These are phyloP conservation scores for Nepenthes gracilis DNA, from an alignment of 148 eudicot genomes.

Conservation along the genomic window DNA sequence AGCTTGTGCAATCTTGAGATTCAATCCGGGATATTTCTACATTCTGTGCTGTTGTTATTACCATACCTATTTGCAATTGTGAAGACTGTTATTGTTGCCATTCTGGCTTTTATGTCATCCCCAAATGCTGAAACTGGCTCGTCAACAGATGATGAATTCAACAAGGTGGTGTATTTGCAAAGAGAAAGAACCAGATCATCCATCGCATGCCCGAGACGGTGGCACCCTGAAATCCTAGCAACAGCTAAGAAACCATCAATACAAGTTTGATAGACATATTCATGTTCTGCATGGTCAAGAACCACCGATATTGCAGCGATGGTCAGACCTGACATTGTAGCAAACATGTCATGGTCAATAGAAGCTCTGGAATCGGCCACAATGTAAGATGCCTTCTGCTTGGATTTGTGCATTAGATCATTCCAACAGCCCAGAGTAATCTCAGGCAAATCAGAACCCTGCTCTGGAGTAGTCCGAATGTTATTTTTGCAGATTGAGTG, in stretches of 20 bases:
- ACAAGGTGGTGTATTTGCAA: slow-evolving; percentile 75
- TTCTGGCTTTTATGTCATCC: slow-evolving; percentile 72
- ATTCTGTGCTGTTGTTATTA: slow-evolving; percentile 71
- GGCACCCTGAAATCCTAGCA: slow-evolving; percentile 75
- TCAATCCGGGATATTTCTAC: slow-evolving; percentile 85
- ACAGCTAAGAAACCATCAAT: slow-evolving; percentile 82
- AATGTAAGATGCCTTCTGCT: slow-evolving; percentile 54
- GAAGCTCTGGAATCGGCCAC: slow-evolving; percentile 56
- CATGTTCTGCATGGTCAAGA: slow-evolving; percentile 81
- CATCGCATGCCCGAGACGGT: slow-evolving; percentile 64
- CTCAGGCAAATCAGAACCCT: slow-evolving; percentile 50
- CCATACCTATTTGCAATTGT: slow-evolving; percentile 84
- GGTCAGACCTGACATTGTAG: slow-evolving; percentile 84
- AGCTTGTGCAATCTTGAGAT: slow-evolving; percentile 70
- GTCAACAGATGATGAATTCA: slow-evolving; percentile 61
- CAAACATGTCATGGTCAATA: slow-evolving; percentile 85
- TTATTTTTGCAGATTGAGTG: slow-evolving; percentile 74
- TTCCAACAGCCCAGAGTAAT: slow-evolving; percentile 78
- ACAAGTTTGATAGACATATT: slow-evolving; percentile 75
- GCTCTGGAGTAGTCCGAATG: slow-evolving; percentile 79
- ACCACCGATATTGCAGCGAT: slow-evolving; percentile 96
- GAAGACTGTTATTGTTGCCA: slow-evolving; percentile 83
- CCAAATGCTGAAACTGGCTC: slow-evolving; percentile 78
- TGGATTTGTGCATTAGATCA: slow-evolving; percentile 72
- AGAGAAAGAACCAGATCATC: slow-evolving; percentile 91